phyloP scores from a whole-genome alignment of 306 rosid species.

The Cercis canadensis region DNA sequence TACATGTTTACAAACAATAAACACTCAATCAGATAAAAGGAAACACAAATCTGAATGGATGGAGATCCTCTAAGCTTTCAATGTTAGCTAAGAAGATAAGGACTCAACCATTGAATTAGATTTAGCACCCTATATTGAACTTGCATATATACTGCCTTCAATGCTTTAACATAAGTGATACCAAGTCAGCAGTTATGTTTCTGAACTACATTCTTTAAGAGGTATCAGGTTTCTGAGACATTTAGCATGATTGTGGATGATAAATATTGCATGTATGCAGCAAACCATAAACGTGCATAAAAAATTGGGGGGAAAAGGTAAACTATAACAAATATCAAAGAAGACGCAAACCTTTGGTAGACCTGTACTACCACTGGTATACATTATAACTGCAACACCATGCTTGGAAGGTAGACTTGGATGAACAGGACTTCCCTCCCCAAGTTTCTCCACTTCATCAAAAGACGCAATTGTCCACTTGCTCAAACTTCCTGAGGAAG shows the following conservation, averaged over 20 bases:
- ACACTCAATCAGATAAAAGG: conserved; percentile 28
- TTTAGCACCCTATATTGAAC: neutral
- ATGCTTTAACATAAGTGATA: neutral
- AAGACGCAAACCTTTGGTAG: conserved; percentile 80
- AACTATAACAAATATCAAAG: conserved; percentile 22
- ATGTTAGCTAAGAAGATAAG: neutral
- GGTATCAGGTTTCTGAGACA: conserved; percentile 13
- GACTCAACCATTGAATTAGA: neutral
- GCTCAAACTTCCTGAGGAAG: conserved; percentile 47
- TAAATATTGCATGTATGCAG: conserved; percentile 28
- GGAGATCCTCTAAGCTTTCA: conserved; percentile 26
- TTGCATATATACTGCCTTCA: conserved; percentile 16
- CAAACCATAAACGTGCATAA: conserved; percentile 26
- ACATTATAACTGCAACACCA: conserved; percentile 79
- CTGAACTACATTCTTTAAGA: conserved; percentile 2
- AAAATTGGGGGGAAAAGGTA: neutral
- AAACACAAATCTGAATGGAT: neutral
- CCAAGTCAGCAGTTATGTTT: neutral
- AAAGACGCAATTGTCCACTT: conserved; percentile 64
- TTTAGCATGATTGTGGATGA: conserved; percentile 9
- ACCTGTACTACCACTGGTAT: conserved; percentile 96
- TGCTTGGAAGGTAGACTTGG: conserved; percentile 81
- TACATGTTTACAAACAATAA: conserved; percentile 40
- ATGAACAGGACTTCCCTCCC: conserved; percentile 57
- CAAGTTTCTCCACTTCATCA: conserved; percentile 81